These are phyloP conservation scores for Russula dissimulans DNA, from an alignment of 768 basidiomycete species.

Conservation along the genomic window DNA sequence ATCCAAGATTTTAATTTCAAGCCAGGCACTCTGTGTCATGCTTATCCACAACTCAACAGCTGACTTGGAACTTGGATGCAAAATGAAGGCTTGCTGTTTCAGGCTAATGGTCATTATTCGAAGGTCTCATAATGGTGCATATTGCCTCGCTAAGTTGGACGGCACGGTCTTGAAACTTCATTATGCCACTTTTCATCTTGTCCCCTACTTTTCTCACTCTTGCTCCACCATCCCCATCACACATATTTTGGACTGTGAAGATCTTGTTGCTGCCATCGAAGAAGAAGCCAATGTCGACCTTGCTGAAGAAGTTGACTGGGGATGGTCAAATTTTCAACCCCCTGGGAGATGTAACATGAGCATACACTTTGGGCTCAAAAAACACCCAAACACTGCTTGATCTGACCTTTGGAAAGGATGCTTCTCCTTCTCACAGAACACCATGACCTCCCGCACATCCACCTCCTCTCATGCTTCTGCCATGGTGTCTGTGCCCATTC, in stretches of 20 bases:
- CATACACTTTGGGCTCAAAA: too few species aligned
- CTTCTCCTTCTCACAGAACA: conserved; percentile 32
- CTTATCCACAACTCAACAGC: conserved; percentile 23
- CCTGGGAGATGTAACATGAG: too few species aligned
- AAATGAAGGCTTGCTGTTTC: conserved; percentile 21
- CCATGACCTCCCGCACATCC: conserved; percentile 39
- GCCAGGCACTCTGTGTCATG: conserved; percentile 20
- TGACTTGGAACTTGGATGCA: conserved; percentile 19
- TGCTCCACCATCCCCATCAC: background rate
- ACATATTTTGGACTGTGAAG: background rate
- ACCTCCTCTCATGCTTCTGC: conserved; percentile 22
- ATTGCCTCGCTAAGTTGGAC: conserved; percentile 19
- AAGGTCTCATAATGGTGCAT: conserved; percentile 15
- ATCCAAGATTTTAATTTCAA: conserved; percentile 23
- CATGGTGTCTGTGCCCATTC: background rate
- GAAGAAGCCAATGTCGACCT: too few species aligned
- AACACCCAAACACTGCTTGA: too few species aligned
- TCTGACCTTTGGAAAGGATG: too few species aligned
- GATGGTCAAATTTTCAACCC: too few species aligned
- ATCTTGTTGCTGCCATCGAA: background rate
- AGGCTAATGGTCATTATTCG: conserved; percentile 14
- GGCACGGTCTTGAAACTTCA: conserved; percentile 11
- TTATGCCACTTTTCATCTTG: conserved; percentile 19
- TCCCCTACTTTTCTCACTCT: conserved; percentile 17
- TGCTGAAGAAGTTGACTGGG: too few species aligned